A percentile compares a stretch with the other conserved stretches of the same genome.
Conservation (phyloP, 2,329 filamentous ascomycete species). For the Penicillium sp. region DNA sequence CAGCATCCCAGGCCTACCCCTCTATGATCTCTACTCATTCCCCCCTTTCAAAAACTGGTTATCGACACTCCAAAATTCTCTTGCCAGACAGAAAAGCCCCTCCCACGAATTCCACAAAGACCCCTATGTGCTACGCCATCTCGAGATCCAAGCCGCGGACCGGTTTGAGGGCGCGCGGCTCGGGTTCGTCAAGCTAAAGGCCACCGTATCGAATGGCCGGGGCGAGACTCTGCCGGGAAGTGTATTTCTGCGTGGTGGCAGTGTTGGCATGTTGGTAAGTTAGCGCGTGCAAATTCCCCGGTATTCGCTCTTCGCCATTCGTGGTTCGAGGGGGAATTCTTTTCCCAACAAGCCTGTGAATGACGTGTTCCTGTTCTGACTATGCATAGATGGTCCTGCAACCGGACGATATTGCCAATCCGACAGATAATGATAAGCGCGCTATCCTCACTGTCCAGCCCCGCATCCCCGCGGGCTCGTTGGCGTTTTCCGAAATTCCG, state of each 20-base stretch:
- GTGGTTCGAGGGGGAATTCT: neutral
- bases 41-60: conserved; percentile 60
- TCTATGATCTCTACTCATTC: conserved; percentile 51
- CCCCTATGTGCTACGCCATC: conserved; percentile 54
- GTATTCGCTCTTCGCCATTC: neutral
- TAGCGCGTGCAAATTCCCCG: neutral
- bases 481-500: conserved; percentile 59
- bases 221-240: conserved; percentile 57
- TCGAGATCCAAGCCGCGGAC: conserved; percentile 58
- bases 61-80: conserved; percentile 50
- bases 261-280: conserved; percentile 58
- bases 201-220: conserved; percentile 54
- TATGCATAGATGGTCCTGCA: conserved; percentile 55
- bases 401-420: conserved; percentile 49
- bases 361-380: conserved; percentile 1
- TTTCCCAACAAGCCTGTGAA: neutral
- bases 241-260: conserved; percentile 60
- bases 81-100: conserved; percentile 48
- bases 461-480: conserved; percentile 57
- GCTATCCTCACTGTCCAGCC: conserved; percentile 60
- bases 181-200: conserved; percentile 60
- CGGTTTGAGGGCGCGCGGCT: conserved; percentile 53
- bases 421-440: conserved; percentile 47
- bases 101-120: conserved; percentile 54
- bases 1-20: conserved; percentile 45